These are phyloP conservation scores for Aegilops speltoides DNA, from an alignment of 176 grass and related monocot species.

Conservation along the genomic window DNA sequence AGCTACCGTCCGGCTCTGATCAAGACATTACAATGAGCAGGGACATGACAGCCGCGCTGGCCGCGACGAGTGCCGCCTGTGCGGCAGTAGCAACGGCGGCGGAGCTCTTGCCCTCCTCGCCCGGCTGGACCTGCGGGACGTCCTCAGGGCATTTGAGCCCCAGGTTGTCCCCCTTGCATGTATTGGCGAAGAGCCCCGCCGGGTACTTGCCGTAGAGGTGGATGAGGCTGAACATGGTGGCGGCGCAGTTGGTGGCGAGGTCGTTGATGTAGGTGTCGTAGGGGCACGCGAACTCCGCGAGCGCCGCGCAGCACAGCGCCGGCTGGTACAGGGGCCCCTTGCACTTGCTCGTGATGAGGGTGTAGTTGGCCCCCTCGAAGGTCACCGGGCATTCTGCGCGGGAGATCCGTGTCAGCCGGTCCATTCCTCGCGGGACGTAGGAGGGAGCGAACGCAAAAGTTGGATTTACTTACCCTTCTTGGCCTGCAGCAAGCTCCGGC, in stretches of 20 bases:
- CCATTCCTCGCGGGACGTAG: background rate
- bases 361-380: slow-evolving; percentile 74
- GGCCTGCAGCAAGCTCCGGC: slow-evolving; percentile 68
- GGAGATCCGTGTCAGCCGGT: background rate
- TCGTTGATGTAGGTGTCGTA: slow-evolving; percentile 62
- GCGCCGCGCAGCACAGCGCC: slow-evolving; percentile 50
- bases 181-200: slow-evolving; percentile 68
- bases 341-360: slow-evolving; percentile 63
- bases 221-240: slow-evolving; percentile 80
- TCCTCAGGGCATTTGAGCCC: slow-evolving; percentile 54
- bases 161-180: slow-evolving; percentile 45
- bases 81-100: background rate
- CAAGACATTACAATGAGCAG: slow-evolving; percentile 6
- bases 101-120: background rate
- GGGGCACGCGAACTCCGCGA: slow-evolving; percentile 71
- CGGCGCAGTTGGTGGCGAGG: slow-evolving; percentile 47
- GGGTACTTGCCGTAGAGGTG: slow-evolving; percentile 79
- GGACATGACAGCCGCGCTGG: background rate
- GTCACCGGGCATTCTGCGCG: slow-evolving; percentile 64
- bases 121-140: slow-evolving; percentile 35
- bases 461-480: slow-evolving; percentile 28
- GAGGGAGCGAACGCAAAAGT: background rate
- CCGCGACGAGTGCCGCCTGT: background rate
- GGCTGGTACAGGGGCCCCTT: slow-evolving; percentile 62
- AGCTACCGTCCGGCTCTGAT: background rate